Percentiles rank a stretch among this genome's conserved stretches.
Evolutionary conservation across 2,329 filamentous ascomycete genomes (phyloP).

Genomic region (Penicillium sp.): DNA sequence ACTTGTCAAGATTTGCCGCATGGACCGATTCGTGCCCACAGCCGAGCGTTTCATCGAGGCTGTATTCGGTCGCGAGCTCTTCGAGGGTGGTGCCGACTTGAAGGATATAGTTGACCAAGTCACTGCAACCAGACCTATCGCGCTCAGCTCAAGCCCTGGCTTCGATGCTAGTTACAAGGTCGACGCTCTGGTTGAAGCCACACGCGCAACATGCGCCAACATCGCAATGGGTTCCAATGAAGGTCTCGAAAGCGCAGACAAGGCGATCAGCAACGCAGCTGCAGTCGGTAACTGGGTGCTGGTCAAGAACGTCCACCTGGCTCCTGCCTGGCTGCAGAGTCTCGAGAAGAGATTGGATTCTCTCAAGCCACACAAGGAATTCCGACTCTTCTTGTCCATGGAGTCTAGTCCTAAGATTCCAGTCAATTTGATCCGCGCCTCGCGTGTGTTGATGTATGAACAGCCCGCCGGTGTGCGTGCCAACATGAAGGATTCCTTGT

Average conservation of each 20-base stretch:
- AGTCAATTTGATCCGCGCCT: conserved; percentile 89
- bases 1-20: conserved; percentile 88
- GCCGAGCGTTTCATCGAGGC: conserved; percentile 85
- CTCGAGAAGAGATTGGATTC: conserved; percentile 95
- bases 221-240: conserved; percentile 99
- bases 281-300: conserved; percentile 93
- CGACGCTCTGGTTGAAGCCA: conserved; percentile 85
- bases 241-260: conserved; percentile 86
- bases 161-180: conserved; percentile 99
- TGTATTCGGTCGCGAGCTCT: conserved; percentile 79
- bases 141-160: conserved; percentile 89
- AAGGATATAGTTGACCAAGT: conserved; percentile 82
- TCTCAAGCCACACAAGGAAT: conserved; percentile 88
- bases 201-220: conserved; percentile 80
- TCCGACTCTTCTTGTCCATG: conserved; percentile 96
- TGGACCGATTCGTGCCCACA: conserved; percentile 90
- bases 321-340: conserved; percentile 93
- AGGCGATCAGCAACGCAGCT: conserved; percentile 88
- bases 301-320: conserved; percentile 97
- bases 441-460: conserved; percentile 94
- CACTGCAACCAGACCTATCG: conserved; percentile 78
- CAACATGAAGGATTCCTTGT: conserved; percentile 98
- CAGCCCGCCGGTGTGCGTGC: conserved; percentile 94
- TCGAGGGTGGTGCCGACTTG: conserved; percentile 83
- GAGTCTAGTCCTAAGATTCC: conserved; percentile 96